phyloP scores from a whole-genome alignment of 768 basidiomycete genomes.

The Lactifluus echinatus region DNA sequence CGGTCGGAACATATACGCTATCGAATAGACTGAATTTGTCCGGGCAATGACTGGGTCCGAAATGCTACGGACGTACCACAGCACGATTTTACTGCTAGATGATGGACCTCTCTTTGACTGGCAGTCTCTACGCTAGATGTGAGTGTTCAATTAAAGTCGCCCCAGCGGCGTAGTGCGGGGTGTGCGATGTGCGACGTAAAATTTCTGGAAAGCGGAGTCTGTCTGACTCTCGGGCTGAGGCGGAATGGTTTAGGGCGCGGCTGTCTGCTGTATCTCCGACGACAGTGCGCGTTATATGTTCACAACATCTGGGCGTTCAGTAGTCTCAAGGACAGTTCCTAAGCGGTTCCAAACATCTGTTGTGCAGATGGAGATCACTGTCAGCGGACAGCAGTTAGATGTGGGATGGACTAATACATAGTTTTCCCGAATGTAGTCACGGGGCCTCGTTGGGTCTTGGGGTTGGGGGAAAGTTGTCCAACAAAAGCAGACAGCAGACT shows the following conservation, averaged over 20 bases:
- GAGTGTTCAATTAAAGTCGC: background rate
- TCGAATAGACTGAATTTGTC: no score
- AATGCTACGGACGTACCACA: background rate
- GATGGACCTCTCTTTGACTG: background rate
- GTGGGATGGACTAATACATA: background rate
- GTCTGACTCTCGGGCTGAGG: conserved; percentile 1
- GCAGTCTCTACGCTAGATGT: background rate
- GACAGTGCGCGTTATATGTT: background rate
- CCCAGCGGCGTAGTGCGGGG: no score
- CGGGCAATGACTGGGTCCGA: background rate
- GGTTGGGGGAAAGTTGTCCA: conserved; percentile 4
- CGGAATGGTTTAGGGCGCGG: background rate
- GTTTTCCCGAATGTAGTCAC: background rate
- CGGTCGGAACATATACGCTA: background rate
- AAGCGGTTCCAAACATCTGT: no score
- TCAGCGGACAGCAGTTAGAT: background rate
- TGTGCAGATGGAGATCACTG: no score
- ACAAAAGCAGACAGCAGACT: conserved; percentile 1
- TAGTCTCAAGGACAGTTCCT: no score
- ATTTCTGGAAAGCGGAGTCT: background rate
- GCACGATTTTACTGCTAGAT: background rate
- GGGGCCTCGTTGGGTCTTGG: background rate
- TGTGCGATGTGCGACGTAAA: background rate
- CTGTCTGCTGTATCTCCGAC: conserved; percentile 1
- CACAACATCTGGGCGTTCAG: no score